Base-by-base conservation (phyloP, 805 yeast species). In the Pichia cabralensis region DNA sequence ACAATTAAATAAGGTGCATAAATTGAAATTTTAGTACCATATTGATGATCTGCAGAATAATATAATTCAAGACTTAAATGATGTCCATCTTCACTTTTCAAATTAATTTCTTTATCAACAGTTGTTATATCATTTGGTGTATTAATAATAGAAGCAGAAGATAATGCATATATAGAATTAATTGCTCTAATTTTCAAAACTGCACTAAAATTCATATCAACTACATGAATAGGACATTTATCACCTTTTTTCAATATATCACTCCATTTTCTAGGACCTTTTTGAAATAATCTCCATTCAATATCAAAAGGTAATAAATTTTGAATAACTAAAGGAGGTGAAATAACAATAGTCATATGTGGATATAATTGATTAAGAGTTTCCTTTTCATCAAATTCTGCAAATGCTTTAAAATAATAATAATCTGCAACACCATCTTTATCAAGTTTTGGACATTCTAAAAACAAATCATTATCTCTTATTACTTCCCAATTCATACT, bases 281-380 rank as follows among this genome's bases (percentile, higher is more conserved):
- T 82, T 52, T 86, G 92, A 54, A 80, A 81, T 11, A 92, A 64
- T 37, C 80, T 64, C 58, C 80, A 85, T 14, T 71, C 65, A 28
- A 89, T 56, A 46, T 83, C 95, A 50, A 70, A 81, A 0, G 99
- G 97, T 32, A 94, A 55, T 33, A 85, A 61, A 49, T 92, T 92
- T 45, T 82, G 86, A 38, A 92, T 65, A 45, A 82, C 83, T 30
- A 92, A 58, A 0, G 98, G 97, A 0, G 97, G 84, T 0, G 92
- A 75, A 6, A 92, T 59, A 4, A 76, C 68, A 17, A 92, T 59
- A 8, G 65, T 69, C 82, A 89, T 69, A 47, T 83, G 92, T 0
- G 98, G 98, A 49, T 84, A 94, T 1, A 82, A 68, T 38, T 67
- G 64, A 0, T 82, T 69, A 18, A 86, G 59, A 0, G 85, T 86